Percentiles rank a stretch among this genome's conserved stretches.
These are phyloP conservation scores for Tubosaeta sp. DNA, from an alignment of 768 basidiomycete species.

Conservation along the genomic window DNA sequence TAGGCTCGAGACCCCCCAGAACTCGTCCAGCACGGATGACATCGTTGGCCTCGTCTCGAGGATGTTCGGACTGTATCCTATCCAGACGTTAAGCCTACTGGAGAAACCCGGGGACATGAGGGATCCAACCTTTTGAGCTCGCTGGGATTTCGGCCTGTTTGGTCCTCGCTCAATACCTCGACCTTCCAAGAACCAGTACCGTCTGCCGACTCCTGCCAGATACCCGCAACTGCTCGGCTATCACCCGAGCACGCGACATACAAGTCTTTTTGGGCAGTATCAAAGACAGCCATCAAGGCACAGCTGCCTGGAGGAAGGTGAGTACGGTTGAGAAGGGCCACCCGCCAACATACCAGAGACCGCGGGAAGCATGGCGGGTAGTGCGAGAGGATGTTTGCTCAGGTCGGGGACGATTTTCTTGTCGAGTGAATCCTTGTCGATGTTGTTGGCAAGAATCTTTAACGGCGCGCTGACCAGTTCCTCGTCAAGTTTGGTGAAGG, in stretches of 20 bases:
- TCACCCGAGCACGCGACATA: slow-evolving; percentile 94
- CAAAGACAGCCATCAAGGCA: slow-evolving; percentile 83
- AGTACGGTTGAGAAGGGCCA: slow-evolving; percentile 3
- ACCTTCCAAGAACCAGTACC: slow-evolving; percentile 81
- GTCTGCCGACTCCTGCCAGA: slow-evolving; percentile 68
- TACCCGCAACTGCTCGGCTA: slow-evolving; percentile 91
- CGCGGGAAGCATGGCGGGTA: slow-evolving; percentile 76
- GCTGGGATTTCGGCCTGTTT: slow-evolving; percentile 86
- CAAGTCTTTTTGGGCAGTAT: slow-evolving; percentile 74
- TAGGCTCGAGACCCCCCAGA: slow-evolving; percentile 84
- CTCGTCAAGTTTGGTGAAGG: slow-evolving; percentile 81
- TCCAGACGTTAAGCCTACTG: not conserved
- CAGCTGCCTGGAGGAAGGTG: slow-evolving; percentile 64
- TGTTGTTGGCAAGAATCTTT: slow-evolving; percentile 56
- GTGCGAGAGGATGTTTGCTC: slow-evolving; percentile 64
- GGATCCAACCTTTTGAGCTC: slow-evolving; percentile 71
- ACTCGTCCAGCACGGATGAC: slow-evolving; percentile 81
- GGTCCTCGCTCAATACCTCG: slow-evolving; percentile 93
- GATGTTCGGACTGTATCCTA: slow-evolving; percentile 82
- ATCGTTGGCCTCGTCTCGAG: slow-evolving; percentile 61
- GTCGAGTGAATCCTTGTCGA: slow-evolving; percentile 49
- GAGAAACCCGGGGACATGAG: not conserved
- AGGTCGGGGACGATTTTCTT: slow-evolving; percentile 57
- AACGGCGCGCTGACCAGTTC: slow-evolving; percentile 80
- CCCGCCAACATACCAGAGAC: slow-evolving; percentile 52